phyloP scores from a whole-genome alignment of 768 basidiomycete species.

The Boletus pseudopeckii region DNA sequence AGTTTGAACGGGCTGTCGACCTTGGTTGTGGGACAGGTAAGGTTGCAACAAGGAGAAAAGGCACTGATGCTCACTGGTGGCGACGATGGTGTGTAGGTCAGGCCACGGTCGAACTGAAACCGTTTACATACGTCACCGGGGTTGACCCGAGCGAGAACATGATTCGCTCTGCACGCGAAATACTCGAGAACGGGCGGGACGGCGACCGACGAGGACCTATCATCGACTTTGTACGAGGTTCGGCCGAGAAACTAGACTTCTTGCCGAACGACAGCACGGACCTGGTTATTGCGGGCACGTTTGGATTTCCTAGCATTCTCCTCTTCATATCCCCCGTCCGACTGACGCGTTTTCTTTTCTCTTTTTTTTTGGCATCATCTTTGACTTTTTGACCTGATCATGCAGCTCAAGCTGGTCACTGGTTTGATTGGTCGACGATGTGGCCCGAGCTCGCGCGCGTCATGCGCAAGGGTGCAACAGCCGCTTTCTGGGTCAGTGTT shows the following conservation, averaged over 20 bases:
- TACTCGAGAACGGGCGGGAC: not conserved
- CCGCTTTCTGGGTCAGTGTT: constrained; percentile 65
- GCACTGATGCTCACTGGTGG: too few relatives aligned
- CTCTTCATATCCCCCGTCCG: not conserved
- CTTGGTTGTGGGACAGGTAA: constrained; percentile 79
- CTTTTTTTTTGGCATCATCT: not conserved
- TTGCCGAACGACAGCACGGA: constrained; percentile 57
- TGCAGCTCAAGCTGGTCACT: constrained; percentile 74
- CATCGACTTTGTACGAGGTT: constrained; percentile 34
- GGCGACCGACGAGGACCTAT: constrained; percentile 5
- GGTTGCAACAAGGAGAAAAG: not conserved
- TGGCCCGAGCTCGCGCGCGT: constrained; percentile 68
- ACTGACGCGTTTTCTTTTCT: not conserved
- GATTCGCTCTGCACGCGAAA: constrained; percentile 51
- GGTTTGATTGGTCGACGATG: constrained; percentile 72
- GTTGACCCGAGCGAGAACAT: constrained; percentile 75
- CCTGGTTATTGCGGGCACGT: constrained; percentile 61
- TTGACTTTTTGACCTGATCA: not conserved
- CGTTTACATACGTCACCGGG: constrained; percentile 61
- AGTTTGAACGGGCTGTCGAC: constrained; percentile 63
- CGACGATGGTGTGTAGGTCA: constrained; percentile 46
- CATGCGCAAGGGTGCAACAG: constrained; percentile 58
- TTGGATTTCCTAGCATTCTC: not conserved
- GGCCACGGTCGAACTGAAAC: constrained; percentile 54
- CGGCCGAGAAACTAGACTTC: constrained; percentile 54